Percentiles rank a stretch among this genome's conserved stretches.
Conservation (phyloP, 768 basidiomycete genomes). For the Pholiota molesta region DNA sequence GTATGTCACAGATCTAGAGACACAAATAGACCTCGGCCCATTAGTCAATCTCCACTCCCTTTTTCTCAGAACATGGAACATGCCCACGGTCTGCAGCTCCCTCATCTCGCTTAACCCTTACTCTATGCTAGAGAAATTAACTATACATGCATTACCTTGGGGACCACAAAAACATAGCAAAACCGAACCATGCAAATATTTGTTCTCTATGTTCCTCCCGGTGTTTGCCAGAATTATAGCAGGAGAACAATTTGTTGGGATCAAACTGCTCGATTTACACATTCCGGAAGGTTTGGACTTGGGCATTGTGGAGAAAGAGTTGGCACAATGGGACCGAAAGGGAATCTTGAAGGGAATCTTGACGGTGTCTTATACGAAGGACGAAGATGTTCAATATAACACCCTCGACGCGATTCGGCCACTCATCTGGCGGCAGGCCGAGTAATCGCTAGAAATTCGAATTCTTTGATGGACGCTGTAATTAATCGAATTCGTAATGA, state of each 20-base stretch:
- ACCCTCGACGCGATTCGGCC: not conserved
- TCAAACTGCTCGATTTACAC: too few species aligned
- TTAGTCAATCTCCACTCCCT: not conserved
- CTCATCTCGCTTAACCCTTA: not conserved
- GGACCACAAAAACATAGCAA: not conserved
- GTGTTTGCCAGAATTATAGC: not conserved
- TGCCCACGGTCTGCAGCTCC: not conserved
- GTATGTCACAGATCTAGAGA: not conserved
- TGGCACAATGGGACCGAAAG: too few species aligned
- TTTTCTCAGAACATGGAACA: not conserved
- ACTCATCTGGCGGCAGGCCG: too few species aligned
- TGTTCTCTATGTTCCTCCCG: not conserved
- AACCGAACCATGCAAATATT: too few species aligned
- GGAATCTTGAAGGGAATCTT: too few species aligned
- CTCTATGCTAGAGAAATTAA: not conserved
- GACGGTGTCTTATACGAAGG: not conserved
- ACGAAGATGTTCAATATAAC: not conserved
- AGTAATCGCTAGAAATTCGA: too few species aligned
- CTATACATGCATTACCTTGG: not conserved
- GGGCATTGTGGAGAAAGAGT: too few species aligned
- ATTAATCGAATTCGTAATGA: too few species aligned
- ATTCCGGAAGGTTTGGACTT: too few species aligned
- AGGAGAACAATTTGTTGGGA: not conserved
- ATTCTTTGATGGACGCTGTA: too few species aligned
- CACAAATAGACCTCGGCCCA: not conserved